Conservation (phyloP, 2,329 filamentous ascomycete species). For the Sordariomycetes sp. region DNA sequence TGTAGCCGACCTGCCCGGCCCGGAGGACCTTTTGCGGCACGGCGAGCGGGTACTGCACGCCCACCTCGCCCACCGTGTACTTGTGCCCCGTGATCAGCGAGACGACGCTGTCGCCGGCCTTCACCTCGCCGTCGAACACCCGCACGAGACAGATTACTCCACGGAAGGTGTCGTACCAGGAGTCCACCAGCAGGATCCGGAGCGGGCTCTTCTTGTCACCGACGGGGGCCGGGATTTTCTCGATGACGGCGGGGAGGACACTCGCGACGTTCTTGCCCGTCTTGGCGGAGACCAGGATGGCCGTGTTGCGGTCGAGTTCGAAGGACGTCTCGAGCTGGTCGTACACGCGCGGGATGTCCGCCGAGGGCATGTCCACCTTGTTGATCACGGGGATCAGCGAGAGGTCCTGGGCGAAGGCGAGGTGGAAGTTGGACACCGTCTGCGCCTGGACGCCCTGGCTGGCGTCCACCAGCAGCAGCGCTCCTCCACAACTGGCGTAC, state of each 20-base stretch:
- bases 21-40: slow-evolving; percentile 70
- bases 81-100: slow-evolving; percentile 82
- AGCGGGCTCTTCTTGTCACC: slow-evolving; percentile 64
- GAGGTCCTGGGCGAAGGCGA: slow-evolving; percentile 86
- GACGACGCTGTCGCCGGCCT: slow-evolving; percentile 72
- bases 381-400: slow-evolving; percentile 86
- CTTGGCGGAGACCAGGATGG: slow-evolving; percentile 73
- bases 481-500: slow-evolving; percentile 92
- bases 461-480: slow-evolving; percentile 85
- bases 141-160: slow-evolving; percentile 87
- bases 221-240: slow-evolving; percentile 69
- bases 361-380: slow-evolving; percentile 87
- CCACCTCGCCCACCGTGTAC: slow-evolving; percentile 92
- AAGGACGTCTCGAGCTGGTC: slow-evolving; percentile 80
- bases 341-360: slow-evolving; percentile 76
- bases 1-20: slow-evolving; percentile 91
- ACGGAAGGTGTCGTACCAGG: slow-evolving; percentile 95
- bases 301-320: slow-evolving; percentile 70
- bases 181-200: slow-evolving; percentile 83
- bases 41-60: slow-evolving; percentile 87
- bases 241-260: slow-evolving; percentile 77
- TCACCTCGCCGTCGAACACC: slow-evolving; percentile 79
- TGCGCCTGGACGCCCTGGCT: slow-evolving; percentile 96
- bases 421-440: slow-evolving; percentile 96
- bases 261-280: slow-evolving; percentile 78